A percentile compares a stretch with the other conserved stretches of the same genome.
Evolutionary conservation across 2,329 filamentous ascomycete species (phyloP).

Genomic region (Cordyceps militaris): DNA sequence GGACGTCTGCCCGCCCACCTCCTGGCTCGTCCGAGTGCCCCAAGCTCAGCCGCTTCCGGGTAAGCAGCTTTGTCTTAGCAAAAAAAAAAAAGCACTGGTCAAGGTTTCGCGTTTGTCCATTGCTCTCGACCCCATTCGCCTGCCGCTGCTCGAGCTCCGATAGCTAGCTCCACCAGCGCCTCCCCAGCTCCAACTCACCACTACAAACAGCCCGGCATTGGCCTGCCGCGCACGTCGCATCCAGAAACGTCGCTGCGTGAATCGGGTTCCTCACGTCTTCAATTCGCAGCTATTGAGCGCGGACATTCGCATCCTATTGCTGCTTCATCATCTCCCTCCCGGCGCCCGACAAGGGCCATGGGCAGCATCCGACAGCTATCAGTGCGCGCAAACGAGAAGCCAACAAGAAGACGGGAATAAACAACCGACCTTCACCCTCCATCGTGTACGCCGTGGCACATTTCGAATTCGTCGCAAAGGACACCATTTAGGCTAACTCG

Average conservation of each 20-base stretch:
- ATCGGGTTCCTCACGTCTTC: neutral
- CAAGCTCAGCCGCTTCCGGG: slow-evolving; percentile 9
- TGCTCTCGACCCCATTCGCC: neutral
- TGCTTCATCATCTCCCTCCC: neutral
- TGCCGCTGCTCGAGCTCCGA: neutral
- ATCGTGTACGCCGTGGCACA: neutral
- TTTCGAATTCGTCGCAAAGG: neutral
- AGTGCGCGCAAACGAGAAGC: slow-evolving; percentile 5
- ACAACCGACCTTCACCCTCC: neutral
- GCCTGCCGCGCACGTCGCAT: slow-evolving; percentile 10
- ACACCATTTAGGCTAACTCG: neutral
- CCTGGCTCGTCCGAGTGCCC: neutral
- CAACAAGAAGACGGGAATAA: neutral
- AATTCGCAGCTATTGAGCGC: neutral
- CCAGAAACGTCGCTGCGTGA: neutral
- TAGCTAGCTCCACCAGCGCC: slow-evolving; percentile 1
- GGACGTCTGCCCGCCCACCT: slow-evolving; percentile 7
- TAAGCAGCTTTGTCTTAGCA: neutral
- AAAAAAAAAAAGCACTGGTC: neutral
- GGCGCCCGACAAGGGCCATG: slow-evolving; percentile 6
- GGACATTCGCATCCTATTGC: neutral
- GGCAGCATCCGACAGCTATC: slow-evolving; percentile 5
- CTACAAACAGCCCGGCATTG: slow-evolving; percentile 6
- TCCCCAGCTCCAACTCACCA: slow-evolving; percentile 5
- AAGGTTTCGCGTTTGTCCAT: neutral